These are phyloP conservation scores for Mucor circinelloides DNA, from an alignment of 371 early-diverging fungal species.

Conservation along the genomic window DNA sequence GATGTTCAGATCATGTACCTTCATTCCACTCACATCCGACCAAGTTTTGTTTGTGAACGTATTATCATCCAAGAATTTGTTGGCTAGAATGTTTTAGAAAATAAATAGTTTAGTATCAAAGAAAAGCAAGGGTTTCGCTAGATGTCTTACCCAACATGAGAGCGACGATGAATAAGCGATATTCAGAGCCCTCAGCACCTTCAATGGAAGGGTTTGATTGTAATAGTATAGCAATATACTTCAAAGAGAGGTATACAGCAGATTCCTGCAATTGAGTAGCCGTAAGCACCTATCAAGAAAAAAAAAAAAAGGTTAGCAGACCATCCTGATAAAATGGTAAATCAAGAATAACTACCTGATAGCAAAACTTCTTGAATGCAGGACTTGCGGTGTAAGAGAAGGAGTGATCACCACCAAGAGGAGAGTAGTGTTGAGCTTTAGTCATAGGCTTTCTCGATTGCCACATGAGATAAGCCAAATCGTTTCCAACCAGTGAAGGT, in stretches of 20 bases:
- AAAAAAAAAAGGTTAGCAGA: too few relatives aligned
- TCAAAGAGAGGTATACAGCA: conserved; percentile 57
- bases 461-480: conserved; percentile 24
- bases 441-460: conserved; percentile 21
- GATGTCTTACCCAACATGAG: conserved; percentile 60
- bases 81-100: conserved; percentile 34
- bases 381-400: conserved; percentile 49
- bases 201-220: conserved; percentile 61
- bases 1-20: conserved; percentile 61
- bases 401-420: conserved; percentile 25
- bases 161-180: conserved; percentile 77
- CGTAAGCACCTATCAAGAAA: conserved; percentile 43
- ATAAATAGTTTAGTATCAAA: not conserved
- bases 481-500: conserved; percentile 11
- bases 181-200: conserved; percentile 76
- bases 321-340: not conserved
- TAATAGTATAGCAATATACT: conserved; percentile 62
- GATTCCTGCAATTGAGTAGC: conserved; percentile 64
- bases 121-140: not conserved
- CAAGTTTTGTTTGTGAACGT: conserved; percentile 75
- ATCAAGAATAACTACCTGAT: conserved; percentile 42
- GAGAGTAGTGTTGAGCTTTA: conserved; percentile 12
- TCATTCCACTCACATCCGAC: conserved; percentile 71
- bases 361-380: conserved; percentile 63
- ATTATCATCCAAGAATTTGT: conserved; percentile 72